Evolutionary conservation across 1,139 yeast species (phyloP).

Genomic region (Chernovozyma sophiae-reginae): DNA sequence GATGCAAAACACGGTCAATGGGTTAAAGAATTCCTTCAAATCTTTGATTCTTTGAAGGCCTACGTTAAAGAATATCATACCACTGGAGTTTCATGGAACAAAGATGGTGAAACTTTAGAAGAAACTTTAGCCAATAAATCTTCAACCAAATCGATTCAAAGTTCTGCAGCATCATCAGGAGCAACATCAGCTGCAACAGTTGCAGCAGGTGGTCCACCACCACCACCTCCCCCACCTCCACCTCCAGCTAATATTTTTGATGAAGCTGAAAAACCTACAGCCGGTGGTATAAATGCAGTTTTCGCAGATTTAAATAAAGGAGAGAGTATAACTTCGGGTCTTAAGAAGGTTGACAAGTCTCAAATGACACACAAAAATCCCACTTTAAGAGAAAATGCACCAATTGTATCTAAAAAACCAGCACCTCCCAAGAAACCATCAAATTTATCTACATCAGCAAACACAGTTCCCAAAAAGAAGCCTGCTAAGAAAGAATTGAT

Average conservation of each 20-base stretch:
- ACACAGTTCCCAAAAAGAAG: slow-evolving; percentile 36
- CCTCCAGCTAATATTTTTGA: slow-evolving; percentile 65
- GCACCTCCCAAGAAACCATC: slow-evolving; percentile 76
- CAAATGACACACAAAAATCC: slow-evolving; percentile 97
- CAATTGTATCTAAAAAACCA: slow-evolving; percentile 37
- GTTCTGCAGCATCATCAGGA: slow-evolving; percentile 16
- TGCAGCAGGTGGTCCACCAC: slow-evolving; percentile 22
- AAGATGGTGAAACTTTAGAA: slow-evolving; percentile 44
- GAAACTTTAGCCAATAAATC: slow-evolving; percentile 22
- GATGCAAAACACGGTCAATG: slow-evolving; percentile 69
- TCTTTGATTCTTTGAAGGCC: slow-evolving; percentile 65
- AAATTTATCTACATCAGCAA: slow-evolving; percentile 39
- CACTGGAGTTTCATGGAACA: slow-evolving; percentile 79
- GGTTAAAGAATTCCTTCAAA: slow-evolving; percentile 62
- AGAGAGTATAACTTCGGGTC: slow-evolving; percentile 71
- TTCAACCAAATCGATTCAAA: slow-evolving; percentile 14
- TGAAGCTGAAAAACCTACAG: slow-evolving; percentile 23
- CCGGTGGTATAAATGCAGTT: slow-evolving; percentile 78
- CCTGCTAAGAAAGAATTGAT: slow-evolving; percentile 74
- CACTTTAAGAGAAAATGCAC: slow-evolving; percentile 53
- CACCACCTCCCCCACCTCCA: slow-evolving; percentile 60
- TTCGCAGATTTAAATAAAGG: slow-evolving; percentile 91
- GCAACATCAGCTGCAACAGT: slow-evolving; percentile 15
- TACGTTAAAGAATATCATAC: slow-evolving; percentile 77
- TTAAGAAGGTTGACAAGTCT: slow-evolving; percentile 88